phyloP scores from a whole-genome alignment of 2,329 filamentous ascomycete genomes.

The Plectosphaerella sp. region DNA sequence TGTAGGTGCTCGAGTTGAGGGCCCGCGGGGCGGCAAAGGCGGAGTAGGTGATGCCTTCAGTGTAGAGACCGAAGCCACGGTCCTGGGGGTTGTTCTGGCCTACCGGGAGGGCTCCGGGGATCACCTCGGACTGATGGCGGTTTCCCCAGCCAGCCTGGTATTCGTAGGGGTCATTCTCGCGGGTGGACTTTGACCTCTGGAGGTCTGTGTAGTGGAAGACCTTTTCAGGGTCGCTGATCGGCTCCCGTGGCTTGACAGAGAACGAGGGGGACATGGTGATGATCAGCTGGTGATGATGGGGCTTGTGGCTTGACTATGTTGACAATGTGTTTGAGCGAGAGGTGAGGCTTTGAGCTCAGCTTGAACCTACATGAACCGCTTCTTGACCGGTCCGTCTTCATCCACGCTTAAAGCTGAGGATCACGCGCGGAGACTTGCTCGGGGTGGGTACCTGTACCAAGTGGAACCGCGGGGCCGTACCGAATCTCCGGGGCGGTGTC shows the following conservation, averaged over 20 bases:
- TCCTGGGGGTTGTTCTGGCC: slow-evolving; percentile 40
- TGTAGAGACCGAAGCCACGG: slow-evolving; percentile 29
- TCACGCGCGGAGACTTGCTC: not conserved
- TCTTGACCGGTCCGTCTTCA: no score
- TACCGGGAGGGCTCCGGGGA: slow-evolving; percentile 39
- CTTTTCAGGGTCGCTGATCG: slow-evolving; percentile 36
- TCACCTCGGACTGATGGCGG: slow-evolving; percentile 37
- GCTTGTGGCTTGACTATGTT: not conserved
- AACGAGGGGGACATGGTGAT: not conserved
- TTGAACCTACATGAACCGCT: no score
- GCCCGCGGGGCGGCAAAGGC: slow-evolving; percentile 23
- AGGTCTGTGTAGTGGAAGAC: slow-evolving; percentile 56
- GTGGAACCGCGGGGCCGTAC: not conserved
- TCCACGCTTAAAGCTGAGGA: not conserved
- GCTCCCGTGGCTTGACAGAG: not conserved
- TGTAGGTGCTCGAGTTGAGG: slow-evolving; percentile 24
- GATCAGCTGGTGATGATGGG: not conserved
- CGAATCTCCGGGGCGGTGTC: not conserved
- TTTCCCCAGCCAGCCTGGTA: slow-evolving; percentile 55
- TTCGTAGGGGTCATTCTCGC: slow-evolving; percentile 36
- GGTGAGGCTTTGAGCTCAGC: no score
- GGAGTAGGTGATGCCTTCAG: slow-evolving; percentile 38
- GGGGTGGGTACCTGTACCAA: not conserved
- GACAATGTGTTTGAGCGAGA: not conserved
- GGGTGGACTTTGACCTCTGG: slow-evolving; percentile 43